Conservation (phyloP, 768 basidiomycete species). For the Mycena alexandri region DNA sequence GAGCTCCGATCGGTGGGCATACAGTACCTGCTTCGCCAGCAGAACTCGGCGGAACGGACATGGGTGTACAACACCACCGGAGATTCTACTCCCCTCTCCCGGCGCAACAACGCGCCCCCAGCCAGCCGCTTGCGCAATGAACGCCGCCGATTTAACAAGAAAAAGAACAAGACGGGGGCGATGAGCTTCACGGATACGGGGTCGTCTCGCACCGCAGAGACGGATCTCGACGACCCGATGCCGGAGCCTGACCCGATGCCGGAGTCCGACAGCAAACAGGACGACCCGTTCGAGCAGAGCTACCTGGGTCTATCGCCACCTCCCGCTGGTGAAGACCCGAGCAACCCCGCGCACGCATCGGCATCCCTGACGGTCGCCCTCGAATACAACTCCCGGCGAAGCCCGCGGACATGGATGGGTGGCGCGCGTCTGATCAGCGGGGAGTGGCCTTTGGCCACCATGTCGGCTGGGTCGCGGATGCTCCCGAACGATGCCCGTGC, state of each 20-base stretch:
- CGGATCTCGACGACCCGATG: too few species aligned
- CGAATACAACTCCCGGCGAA: neutral
- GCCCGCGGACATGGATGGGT: neutral
- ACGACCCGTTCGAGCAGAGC: too few species aligned
- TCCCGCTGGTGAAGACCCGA: too few species aligned
- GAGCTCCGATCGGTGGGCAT: neutral
- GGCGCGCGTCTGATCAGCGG: neutral
- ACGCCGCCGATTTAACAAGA: neutral
- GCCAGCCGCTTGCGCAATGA: neutral
- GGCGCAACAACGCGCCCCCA: neutral
- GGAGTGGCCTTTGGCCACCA: neutral
- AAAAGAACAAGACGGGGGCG: neutral
- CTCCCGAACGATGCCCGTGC: neutral
- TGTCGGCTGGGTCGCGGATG: neutral
- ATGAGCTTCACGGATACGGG: too few species aligned
- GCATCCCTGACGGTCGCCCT: neutral
- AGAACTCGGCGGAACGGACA: neutral
- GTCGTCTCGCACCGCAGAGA: too few species aligned
- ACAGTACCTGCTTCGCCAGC: neutral
- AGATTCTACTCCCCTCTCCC: neutral
- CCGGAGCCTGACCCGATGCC: too few species aligned
- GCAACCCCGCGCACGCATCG: neutral
- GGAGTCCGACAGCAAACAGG: too few species aligned
- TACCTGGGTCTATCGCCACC: too few species aligned
- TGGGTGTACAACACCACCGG: neutral